phyloP scores from a whole-genome alignment of 768 basidiomycete species.

The Suillus tomentosus region DNA sequence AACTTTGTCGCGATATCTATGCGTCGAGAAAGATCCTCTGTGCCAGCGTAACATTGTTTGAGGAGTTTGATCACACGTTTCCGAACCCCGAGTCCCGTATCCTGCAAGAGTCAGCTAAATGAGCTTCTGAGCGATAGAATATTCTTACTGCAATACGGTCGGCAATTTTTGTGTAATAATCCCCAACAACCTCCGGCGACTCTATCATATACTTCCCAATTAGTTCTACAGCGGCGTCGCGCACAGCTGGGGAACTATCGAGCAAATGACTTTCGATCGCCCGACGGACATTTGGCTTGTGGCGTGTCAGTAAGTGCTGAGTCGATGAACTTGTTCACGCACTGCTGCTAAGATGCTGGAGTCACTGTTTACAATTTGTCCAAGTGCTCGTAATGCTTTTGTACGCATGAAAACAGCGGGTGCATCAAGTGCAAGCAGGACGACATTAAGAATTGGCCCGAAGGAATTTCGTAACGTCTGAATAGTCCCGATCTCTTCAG shows the following conservation, averaged over 20 bases:
- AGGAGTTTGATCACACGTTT: constrained; percentile 96
- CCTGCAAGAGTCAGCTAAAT: constrained; percentile 47
- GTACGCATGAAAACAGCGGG: constrained; percentile 91
- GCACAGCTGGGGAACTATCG: constrained; percentile 91
- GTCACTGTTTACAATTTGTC: constrained; percentile 89
- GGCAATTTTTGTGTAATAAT: constrained; percentile 87
- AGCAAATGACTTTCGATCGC: constrained; percentile 89
- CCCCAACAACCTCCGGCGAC: constrained; percentile 81
- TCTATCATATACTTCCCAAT: constrained; percentile 98
- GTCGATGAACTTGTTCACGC: constrained; percentile 26
- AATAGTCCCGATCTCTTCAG: constrained; percentile 75
- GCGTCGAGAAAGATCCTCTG: constrained; percentile 57
- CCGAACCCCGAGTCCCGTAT: constrained; percentile 90
- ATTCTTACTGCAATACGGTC: constrained; percentile 83
- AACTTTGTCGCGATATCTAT: constrained; percentile 84
- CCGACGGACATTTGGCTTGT: constrained; percentile 73
- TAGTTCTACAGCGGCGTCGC: constrained; percentile 95
- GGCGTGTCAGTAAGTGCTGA: constrained; percentile 10
- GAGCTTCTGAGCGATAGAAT: not conserved
- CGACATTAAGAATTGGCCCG: constrained; percentile 77
- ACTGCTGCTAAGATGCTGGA: constrained; percentile 79
- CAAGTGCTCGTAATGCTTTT: constrained; percentile 88
- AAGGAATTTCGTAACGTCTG: constrained; percentile 81
- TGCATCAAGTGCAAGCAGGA: constrained; percentile 79
- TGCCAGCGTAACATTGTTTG: constrained; percentile 74